Conservation (phyloP, 306 rosid species). For the Sicyos baderoa region DNA sequence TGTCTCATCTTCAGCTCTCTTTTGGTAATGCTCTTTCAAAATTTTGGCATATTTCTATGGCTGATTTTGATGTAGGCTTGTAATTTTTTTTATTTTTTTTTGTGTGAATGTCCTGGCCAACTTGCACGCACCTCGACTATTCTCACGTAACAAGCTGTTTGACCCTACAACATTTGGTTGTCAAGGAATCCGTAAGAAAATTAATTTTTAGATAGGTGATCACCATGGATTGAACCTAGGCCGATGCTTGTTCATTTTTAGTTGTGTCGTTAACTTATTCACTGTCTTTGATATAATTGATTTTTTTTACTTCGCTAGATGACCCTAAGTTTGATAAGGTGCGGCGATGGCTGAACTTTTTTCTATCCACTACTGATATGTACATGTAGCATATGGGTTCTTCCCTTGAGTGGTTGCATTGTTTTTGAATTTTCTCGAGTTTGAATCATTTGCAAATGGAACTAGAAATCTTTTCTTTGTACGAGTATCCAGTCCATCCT, state of each 20-base stretch:
- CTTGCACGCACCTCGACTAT: too few species aligned
- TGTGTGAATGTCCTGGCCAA: too few species aligned
- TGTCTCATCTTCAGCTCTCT: constrained; percentile 52
- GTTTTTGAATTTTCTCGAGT: neutral
- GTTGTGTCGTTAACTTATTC: neutral
- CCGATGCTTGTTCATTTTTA: constrained; percentile 1
- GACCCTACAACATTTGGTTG: too few species aligned
- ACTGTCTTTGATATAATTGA: neutral
- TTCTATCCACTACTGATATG: neutral
- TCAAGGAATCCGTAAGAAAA: too few species aligned
- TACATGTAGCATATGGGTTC: neutral
- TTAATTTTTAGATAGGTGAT: too few species aligned
- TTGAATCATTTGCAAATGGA: neutral
- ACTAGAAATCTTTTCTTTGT: neutral
- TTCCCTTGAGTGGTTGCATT: neutral
- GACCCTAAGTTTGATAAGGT: neutral
- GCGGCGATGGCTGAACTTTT: too few species aligned
- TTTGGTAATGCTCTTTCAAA: constrained; percentile 47
- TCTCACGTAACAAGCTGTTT: too few species aligned
- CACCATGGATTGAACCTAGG: too few species aligned
- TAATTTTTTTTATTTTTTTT: too few species aligned
- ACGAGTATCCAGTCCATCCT: neutral
- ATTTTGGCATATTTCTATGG: constrained; percentile 5
- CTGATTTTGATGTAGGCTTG: neutral
- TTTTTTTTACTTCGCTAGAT: too few species aligned